A percentile compares a stretch with the other conserved stretches of the same genome.
phyloP scores from a whole-genome alignment of 805 yeast species.

The Starmera quercuum region DNA sequence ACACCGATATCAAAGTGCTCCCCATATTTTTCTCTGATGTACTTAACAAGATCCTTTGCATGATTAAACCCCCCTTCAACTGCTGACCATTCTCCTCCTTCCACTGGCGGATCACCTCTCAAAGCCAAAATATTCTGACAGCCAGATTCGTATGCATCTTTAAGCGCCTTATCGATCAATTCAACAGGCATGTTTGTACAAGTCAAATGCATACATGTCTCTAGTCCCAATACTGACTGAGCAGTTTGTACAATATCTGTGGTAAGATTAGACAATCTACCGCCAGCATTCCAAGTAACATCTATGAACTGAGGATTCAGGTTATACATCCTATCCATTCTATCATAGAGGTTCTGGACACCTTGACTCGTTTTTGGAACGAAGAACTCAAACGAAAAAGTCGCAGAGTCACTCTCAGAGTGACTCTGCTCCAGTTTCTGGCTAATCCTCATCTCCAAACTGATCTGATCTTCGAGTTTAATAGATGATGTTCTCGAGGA shows the following conservation, averaged over 20 bases:
- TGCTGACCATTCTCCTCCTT: conserved; percentile 36
- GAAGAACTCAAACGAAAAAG: conserved; percentile 94
- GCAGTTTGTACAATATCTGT: conserved; percentile 90
- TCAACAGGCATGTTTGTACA: conserved; percentile 89
- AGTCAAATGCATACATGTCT: conserved; percentile 96
- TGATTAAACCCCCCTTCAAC: conserved; percentile 74
- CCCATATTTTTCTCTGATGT: conserved; percentile 74
- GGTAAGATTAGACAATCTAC: conserved; percentile 73
- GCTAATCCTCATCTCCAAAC: conserved; percentile 28
- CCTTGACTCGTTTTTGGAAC: conserved; percentile 98
- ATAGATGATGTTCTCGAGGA: too few relatives aligned
- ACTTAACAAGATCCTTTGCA: conserved; percentile 77
- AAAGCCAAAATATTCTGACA: conserved; percentile 93
- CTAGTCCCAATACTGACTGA: conserved; percentile 83
- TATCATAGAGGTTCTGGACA: conserved; percentile 88
- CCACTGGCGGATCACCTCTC: conserved; percentile 91
- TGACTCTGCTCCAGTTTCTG: conserved; percentile 29
- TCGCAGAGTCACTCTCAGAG: conserved; percentile 34
- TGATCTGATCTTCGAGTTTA: background rate
- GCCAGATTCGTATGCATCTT: conserved; percentile 81
- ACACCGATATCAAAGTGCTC: conserved; percentile 91
- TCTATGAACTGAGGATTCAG: conserved; percentile 88
- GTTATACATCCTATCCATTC: conserved; percentile 97
- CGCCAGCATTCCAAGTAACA: conserved; percentile 99
- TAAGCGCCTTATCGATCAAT: conserved; percentile 76